Conservation (phyloP, 1,284 basidiomycete species). For the Cystobasidiaceae sp. region DNA sequence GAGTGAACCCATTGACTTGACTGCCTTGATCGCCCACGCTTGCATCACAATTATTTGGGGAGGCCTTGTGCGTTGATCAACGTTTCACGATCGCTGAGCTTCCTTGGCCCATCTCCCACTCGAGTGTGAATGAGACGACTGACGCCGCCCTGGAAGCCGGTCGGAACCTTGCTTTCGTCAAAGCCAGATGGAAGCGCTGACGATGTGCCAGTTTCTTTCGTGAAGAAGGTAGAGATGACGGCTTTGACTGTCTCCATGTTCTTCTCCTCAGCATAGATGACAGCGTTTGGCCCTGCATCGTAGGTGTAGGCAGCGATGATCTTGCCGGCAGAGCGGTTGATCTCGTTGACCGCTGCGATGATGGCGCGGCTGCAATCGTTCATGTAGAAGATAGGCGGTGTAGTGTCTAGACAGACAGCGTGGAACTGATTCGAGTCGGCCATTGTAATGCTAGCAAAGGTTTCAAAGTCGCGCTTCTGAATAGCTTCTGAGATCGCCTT, state of each 20-base stretch:
- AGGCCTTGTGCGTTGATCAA: slow-evolving; percentile 48
- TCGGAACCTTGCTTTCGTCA: slow-evolving; percentile 66
- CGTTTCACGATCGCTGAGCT: slow-evolving; percentile 46
- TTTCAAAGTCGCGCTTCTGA: slow-evolving; percentile 70
- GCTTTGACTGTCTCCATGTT: slow-evolving; percentile 72
- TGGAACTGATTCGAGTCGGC: slow-evolving; percentile 98
- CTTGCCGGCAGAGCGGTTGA: slow-evolving; percentile 75
- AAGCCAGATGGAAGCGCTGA: slow-evolving; percentile 62
- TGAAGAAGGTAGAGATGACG: slow-evolving; percentile 75
- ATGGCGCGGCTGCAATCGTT: slow-evolving; percentile 89
- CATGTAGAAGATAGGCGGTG: slow-evolving; percentile 98
- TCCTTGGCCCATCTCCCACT: slow-evolving; percentile 82
- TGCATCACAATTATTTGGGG: slow-evolving; percentile 47
- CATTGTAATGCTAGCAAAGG: slow-evolving; percentile 90
- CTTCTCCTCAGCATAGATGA: slow-evolving; percentile 81
- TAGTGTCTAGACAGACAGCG: slow-evolving; percentile 91
- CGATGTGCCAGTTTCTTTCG: slow-evolving; percentile 43
- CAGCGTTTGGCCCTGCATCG: slow-evolving; percentile 97
- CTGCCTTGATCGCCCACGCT: too few relatives aligned
- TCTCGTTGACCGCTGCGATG: slow-evolving; percentile 80
- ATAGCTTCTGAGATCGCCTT: slow-evolving; percentile 74
- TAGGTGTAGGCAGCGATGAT: slow-evolving; percentile 90
- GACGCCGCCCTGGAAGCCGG: slow-evolving; percentile 68
- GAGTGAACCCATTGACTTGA: too few relatives aligned
- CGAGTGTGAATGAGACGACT: slow-evolving; percentile 83